A percentile compares a stretch with the other conserved stretches of the same genome.
Evolutionary conservation across 2,329 filamentous ascomycete genomes (phyloP).

Genomic region (Diplocarpon mali): DNA sequence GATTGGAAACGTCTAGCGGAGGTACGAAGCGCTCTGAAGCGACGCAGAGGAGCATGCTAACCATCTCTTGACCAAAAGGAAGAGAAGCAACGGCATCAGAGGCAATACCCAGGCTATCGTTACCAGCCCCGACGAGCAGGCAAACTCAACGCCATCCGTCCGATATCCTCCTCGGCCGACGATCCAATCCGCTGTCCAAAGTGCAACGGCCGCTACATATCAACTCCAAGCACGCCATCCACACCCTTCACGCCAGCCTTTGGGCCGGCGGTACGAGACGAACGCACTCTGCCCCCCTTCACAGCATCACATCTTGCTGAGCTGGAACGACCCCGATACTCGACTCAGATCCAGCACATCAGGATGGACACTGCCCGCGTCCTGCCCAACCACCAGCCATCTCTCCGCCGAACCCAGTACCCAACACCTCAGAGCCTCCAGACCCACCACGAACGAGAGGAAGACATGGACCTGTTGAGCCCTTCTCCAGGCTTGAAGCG

Average conservation of each 20-base stretch:
- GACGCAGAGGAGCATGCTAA: constrained; percentile 1
- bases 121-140: constrained; percentile 58
- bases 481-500: constrained; percentile 49
- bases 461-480: constrained; percentile 32
- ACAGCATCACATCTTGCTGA: constrained; percentile 14
- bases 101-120: constrained; percentile 85
- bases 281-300: constrained; percentile 15
- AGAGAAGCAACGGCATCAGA: constrained; percentile 81
- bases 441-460: constrained; percentile 26
- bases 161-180: constrained; percentile 29
- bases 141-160: constrained; percentile 18
- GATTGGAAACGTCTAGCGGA: constrained; percentile 86
- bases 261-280: constrained; percentile 10
- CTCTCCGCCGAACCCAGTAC: constrained; percentile 17
- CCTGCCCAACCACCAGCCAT: constrained; percentile 13
- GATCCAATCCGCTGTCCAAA: constrained; percentile 52
- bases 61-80: constrained; percentile 37
- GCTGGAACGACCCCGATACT: constrained; percentile 14
- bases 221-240: constrained; percentile 25
- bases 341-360: constrained; percentile 16
- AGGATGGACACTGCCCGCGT: constrained; percentile 22
- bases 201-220: constrained; percentile 48
- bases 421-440: constrained; percentile 19
- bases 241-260: constrained; percentile 23
- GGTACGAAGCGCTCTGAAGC: constrained; percentile 33